Base-by-base conservation (phyloP, 2,329 filamentous ascomycete species). In the Colletotrichum cordylinicola region DNA sequence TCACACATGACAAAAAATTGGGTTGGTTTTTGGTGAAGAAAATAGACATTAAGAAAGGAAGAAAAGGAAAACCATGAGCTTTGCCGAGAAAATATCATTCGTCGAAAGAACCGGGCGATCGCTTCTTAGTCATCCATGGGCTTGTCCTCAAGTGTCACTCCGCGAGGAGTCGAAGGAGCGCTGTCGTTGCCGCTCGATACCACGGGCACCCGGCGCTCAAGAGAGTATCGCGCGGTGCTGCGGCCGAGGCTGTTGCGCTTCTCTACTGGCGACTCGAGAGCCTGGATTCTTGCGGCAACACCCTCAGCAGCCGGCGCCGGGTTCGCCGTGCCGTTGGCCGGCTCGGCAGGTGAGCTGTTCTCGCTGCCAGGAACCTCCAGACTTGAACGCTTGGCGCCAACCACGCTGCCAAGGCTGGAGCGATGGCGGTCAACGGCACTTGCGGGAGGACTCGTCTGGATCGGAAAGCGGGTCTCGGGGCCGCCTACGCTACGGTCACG, bases 391-490 rank as follows among this genome's bases (percentile, higher is more conserved):
- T 92, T 92, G 74, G 88, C 65, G 69, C 84, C 81, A 48, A 85
- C 86, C 21, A 91, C 85, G 55, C 90, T 88, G 68, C 88, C 87
- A 69, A 91, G 80, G 81, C 87, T 89, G 79, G 82, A 82, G 24
- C 89, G 88, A 83, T 90, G 87, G 67, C 88, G 86, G 80, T 88
- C 91, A 72, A 83, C 87, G 76, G 86, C 87, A 72, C 88, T 86
- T 31, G 55, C 70, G 62, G 88, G 92, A 77, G 91, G 93, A 78
- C 91, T 92, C 8, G 94, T 92, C 78, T 92, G 90, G 78, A 98
- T 94, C 1, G 95, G 97, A 88, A 98, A 98, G 55, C 96, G 91
- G 10, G 94, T 98, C 81, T 93, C 93, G 33, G 93, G 90, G 7
- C 92, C 91, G 77, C 92, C 90, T 56, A 91, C 93, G 83, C 95